These are phyloP conservation scores for Ophiocordyceps australis DNA, from an alignment of 2,329 filamentous ascomycete genomes.

Conservation along the genomic window DNA sequence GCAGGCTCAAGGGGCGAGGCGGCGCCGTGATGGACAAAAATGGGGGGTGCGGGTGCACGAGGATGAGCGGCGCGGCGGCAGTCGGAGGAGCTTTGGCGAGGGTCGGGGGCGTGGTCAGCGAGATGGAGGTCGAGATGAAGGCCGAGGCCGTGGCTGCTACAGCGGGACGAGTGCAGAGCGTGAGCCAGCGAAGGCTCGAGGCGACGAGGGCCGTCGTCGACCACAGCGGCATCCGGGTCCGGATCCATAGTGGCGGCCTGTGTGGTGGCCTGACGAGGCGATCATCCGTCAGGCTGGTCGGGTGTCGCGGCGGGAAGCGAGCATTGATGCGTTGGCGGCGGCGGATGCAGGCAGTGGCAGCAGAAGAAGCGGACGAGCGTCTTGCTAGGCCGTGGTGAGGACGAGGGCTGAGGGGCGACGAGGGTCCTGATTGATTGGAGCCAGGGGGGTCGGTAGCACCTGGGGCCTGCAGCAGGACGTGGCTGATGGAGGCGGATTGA, in stretches of 20 bases:
- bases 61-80: conserved; percentile 1
- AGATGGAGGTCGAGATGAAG: conserved; percentile 8
- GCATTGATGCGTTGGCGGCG: conserved; percentile 26
- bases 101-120: conserved; percentile 8
- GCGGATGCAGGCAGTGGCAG: conserved; percentile 1
- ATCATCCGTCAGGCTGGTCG: conserved; percentile 24
- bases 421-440: conserved; percentile 1
- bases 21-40: conserved; percentile 1
- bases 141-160: conserved; percentile 6
- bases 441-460: background rate
- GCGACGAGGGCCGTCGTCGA: too few species aligned
- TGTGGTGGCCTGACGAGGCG: conserved; percentile 18
- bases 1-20: conserved; percentile 14
- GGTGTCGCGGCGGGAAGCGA: conserved; percentile 20
- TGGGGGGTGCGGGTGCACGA: conserved; percentile 2
- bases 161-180: too few species aligned
- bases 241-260: conserved; percentile 9
- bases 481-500: background rate
- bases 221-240: conserved; percentile 12
- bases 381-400: background rate
- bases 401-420: background rate
- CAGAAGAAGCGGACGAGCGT: conserved; percentile 1
- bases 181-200: too few species aligned
- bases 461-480: conserved; percentile 1
- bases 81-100: conserved; percentile 2